Conservation (phyloP, 1,139 yeast species). For the Suhomyces coccinellae region DNA sequence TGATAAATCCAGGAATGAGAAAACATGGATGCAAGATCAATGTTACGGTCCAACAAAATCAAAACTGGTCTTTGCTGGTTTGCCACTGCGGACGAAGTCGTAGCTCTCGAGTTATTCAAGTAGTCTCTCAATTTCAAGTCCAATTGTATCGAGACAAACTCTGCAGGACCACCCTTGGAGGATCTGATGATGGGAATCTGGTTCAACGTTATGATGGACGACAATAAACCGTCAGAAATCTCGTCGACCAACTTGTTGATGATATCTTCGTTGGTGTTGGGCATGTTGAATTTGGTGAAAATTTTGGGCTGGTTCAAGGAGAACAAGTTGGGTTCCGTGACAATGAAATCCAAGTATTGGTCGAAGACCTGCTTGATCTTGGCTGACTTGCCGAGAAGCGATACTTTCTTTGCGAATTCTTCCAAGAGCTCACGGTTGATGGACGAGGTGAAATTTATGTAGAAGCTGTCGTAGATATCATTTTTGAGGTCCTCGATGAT, state of each 20-base stretch:
- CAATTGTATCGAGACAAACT: constrained; percentile 82
- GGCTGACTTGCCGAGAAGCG: constrained; percentile 64
- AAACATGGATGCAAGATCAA: constrained; percentile 91
- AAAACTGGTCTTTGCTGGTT: constrained; percentile 66
- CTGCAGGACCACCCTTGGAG: constrained; percentile 93
- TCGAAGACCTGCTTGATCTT: constrained; percentile 87
- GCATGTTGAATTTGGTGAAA: constrained; percentile 69
- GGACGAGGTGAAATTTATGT: constrained; percentile 83
- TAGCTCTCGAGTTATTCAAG: constrained; percentile 62
- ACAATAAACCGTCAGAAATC: constrained; percentile 78
- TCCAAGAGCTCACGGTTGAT: constrained; percentile 78
- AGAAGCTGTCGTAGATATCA: constrained; percentile 76
- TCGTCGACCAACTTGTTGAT: constrained; percentile 68
- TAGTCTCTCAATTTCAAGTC: constrained; percentile 83
- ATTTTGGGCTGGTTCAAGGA: constrained; percentile 69
- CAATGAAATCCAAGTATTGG: constrained; percentile 88
- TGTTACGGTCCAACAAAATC: constrained; percentile 79
- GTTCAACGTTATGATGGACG: constrained; percentile 74
- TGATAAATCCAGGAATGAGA: constrained; percentile 98
- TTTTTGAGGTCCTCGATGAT: constrained; percentile 71
- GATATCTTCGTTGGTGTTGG: constrained; percentile 69
- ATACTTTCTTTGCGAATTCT: constrained; percentile 82
- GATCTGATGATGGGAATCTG: constrained; percentile 88
- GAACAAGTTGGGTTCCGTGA: constrained; percentile 89
- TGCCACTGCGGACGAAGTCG: constrained; percentile 22